Percentiles rank a stretch among this genome's conserved stretches.
phyloP scores from a whole-genome alignment of 805 yeast genomes.

The Myxozyma kluyveri region DNA sequence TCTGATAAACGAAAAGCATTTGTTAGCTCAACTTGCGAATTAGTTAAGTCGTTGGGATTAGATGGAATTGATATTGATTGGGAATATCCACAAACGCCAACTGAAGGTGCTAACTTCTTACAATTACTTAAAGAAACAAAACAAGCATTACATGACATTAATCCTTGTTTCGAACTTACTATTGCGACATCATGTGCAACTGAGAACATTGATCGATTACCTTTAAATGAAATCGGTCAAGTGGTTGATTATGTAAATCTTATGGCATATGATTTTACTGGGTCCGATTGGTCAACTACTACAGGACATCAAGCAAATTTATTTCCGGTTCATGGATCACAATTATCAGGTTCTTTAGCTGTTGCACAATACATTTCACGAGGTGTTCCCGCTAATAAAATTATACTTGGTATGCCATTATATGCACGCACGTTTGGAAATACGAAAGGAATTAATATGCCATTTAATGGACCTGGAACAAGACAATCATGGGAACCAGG shows the following conservation, averaged over 20 bases:
- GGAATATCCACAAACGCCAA: constrained; percentile 69
- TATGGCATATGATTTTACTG: constrained; percentile 89
- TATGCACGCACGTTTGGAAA: constrained; percentile 64
- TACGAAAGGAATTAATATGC: constrained; percentile 44
- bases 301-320: constrained; percentile 70
- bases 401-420: constrained; percentile 81
- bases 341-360: constrained; percentile 50
- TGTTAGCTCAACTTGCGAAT: constrained; percentile 47
- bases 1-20: constrained; percentile 46
- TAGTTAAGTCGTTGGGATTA: constrained; percentile 52
- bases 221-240: constrained; percentile 54
- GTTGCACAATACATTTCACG: constrained; percentile 44
- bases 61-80: constrained; percentile 95
- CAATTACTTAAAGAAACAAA: constrained; percentile 46
- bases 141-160: constrained; percentile 38
- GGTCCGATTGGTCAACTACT: constrained; percentile 60
- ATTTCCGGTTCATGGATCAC: constrained; percentile 41
- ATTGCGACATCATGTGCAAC: constrained; percentile 74
- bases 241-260: constrained; percentile 72
- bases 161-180: constrained; percentile 49
- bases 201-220: constrained; percentile 40
- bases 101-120: constrained; percentile 49
- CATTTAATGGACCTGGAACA: constrained; percentile 14
- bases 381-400: constrained; percentile 50
- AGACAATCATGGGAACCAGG: constrained; percentile 50